A percentile compares a stretch with the other conserved stretches of the same genome.
Evolutionary conservation across 768 basidiomycete species (phyloP).

Genomic region (Rhizopogon vesiculosus): DNA sequence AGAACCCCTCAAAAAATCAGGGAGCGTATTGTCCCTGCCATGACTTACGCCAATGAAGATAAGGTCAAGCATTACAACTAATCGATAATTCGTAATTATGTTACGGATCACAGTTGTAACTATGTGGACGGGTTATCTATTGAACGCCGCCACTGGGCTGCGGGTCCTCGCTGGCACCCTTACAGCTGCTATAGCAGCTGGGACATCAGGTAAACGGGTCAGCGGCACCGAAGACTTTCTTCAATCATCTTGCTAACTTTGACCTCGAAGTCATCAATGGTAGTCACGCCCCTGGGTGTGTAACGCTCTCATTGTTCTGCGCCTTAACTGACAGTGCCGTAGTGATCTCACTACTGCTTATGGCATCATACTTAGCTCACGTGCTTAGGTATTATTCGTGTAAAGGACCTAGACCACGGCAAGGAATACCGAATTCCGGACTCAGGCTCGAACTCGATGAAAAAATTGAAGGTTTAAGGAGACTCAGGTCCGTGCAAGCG

Average conservation of each 20-base stretch:
- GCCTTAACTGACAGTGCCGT: neutral
- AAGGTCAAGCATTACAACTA: neutral
- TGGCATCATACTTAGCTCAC: slow-evolving; percentile 36
- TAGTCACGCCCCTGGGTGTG: slow-evolving; percentile 24
- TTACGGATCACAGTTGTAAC: slow-evolving; percentile 2
- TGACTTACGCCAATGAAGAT: neutral
- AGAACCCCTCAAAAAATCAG: neutral
- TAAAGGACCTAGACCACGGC: slow-evolving; percentile 7
- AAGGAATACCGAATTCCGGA: no score
- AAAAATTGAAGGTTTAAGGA: no score
- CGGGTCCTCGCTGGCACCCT: slow-evolving; percentile 22
- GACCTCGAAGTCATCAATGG: slow-evolving; percentile 19
- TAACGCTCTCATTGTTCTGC: neutral
- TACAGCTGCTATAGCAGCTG: slow-evolving; percentile 19
- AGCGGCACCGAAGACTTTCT: neutral
- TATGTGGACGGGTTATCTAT: slow-evolving; percentile 3
- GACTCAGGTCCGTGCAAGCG: no score
- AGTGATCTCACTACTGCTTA: slow-evolving; percentile 29
- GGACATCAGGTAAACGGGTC: slow-evolving; percentile 11
- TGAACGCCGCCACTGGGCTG: slow-evolving; percentile 19
- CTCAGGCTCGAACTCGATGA: no score
- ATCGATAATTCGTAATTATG: no score
- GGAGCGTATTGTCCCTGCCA: neutral
- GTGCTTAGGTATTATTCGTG: slow-evolving; percentile 17
- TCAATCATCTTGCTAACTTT: neutral